phyloP scores from a whole-genome alignment of 805 yeast species.

The Ogataea wickerhamii region DNA sequence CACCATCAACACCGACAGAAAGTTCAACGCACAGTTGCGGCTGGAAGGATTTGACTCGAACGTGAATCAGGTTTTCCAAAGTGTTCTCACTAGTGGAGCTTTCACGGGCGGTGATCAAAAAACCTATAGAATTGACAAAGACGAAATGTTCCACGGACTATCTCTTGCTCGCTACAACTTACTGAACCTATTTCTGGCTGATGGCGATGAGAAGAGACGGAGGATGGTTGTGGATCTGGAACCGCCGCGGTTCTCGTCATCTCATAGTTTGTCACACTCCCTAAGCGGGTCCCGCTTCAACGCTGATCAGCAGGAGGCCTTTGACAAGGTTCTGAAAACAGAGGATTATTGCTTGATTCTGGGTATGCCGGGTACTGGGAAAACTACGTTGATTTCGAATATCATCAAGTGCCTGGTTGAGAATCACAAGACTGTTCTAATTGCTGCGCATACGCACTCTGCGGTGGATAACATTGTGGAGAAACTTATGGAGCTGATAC shows the following conservation, averaged over 20 bases:
- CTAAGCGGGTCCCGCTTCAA: slow-evolving; percentile 43
- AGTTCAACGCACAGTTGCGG: slow-evolving; percentile 42
- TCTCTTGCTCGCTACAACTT: slow-evolving; percentile 74
- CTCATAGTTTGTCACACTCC: slow-evolving; percentile 22
- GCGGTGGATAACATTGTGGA: slow-evolving; percentile 91
- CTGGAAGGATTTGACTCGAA: slow-evolving; percentile 39
- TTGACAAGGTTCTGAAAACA: slow-evolving; percentile 59
- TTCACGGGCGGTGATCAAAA: slow-evolving; percentile 8
- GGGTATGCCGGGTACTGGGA: slow-evolving; percentile 99
- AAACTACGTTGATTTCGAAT: slow-evolving; percentile 84
- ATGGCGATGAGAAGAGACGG: slow-evolving; percentile 42
- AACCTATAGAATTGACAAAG: slow-evolving; percentile 71
- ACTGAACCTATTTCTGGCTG: slow-evolving; percentile 56
- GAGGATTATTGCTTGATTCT: slow-evolving; percentile 75
- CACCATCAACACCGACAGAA: slow-evolving; percentile 49
- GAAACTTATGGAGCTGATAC: slow-evolving; percentile 49
- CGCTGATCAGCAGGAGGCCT: slow-evolving; percentile 66
- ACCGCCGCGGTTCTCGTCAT: slow-evolving; percentile 39
- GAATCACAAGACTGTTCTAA: slow-evolving; percentile 61
- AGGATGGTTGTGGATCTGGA: slow-evolving; percentile 51
- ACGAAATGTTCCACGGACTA: slow-evolving; percentile 72
- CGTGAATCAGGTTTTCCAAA: slow-evolving; percentile 48
- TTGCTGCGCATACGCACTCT: slow-evolving; percentile 89
- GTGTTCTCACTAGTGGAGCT: slow-evolving; percentile 37
- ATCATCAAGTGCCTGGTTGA: slow-evolving; percentile 59